Evolutionary conservation across 495 filamentous ascomycete genomes (phyloP).

Genomic region (Aspergillus taichungensis): DNA sequence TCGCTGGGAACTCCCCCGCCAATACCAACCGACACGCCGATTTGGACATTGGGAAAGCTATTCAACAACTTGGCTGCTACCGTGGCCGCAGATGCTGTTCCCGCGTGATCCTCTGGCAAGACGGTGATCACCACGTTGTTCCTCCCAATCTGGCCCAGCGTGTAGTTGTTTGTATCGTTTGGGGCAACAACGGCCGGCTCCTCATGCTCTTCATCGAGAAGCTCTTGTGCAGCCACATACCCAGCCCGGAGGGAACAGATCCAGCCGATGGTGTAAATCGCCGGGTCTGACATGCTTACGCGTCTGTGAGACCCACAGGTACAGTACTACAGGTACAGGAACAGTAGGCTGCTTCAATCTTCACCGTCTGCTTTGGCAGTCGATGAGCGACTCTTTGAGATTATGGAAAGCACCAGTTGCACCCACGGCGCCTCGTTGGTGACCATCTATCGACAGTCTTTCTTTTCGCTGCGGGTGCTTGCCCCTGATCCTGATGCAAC

Average conservation of each 20-base stretch:
- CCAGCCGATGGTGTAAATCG: conserved; percentile 26
- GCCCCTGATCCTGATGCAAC: too few relatives aligned
- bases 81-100: neutral
- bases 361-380: too few relatives aligned
- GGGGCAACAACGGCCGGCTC: conserved; percentile 6
- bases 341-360: too few relatives aligned
- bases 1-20: conserved; percentile 14
- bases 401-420: too few relatives aligned
- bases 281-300: too few relatives aligned
- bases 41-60: conserved; percentile 20
- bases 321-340: too few relatives aligned
- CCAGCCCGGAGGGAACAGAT: conserved; percentile 27
- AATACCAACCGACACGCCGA: conserved; percentile 21
- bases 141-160: conserved; percentile 18
- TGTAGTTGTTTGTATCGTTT: conserved; percentile 24
- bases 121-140: conserved; percentile 24
- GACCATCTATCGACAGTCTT: too few relatives aligned
- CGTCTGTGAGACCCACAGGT: too few relatives aligned
- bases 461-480: too few relatives aligned
- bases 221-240: conserved; percentile 20
- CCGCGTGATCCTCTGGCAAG: conserved; percentile 18
- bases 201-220: conserved; percentile 20
- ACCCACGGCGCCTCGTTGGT: too few relatives aligned
- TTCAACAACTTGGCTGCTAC: conserved; percentile 15
- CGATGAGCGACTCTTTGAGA: too few relatives aligned